Evolutionary conservation across 2,329 filamentous ascomycete genomes (phyloP), one percentile per base, ranked within the genome.

Genomic region (Fusarium sp.): DNA sequence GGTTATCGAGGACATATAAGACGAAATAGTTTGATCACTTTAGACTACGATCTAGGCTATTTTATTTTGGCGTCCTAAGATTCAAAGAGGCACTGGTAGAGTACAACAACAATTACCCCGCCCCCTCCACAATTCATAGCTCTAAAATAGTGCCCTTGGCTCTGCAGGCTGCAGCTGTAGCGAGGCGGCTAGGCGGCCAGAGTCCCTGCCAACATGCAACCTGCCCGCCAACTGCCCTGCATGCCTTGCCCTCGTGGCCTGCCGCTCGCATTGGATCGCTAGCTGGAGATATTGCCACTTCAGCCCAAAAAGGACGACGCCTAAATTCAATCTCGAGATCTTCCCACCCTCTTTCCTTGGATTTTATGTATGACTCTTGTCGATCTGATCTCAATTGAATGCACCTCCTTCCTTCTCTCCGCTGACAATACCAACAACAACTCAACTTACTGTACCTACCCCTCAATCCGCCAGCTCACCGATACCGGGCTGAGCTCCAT

Each of bases 401-500:
- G 34, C 18, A 52, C 34, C 43, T 58, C 41, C 34, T 56, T 55
- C 57, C 38, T 41, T 56, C 44, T 58, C 29, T 57, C 52, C 22
- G 27, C 48, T 63, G 32, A 57, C 52, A 38, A 24, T 40, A 44
- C 25, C 20, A 29, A 25, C 32, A 41, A 27, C 24, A 52, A 20
- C 48, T 20, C 32, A 27, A 41, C 24, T 41, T 48, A 25, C 43
- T 24, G 34, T n/a, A 38, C 32, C 54, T 38, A 34, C 24, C 24
- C 61, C 62, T 47, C 53, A 49, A 58, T 29, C 16, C 41, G 34
- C n/a, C 40, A 13, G 34, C 54, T 38, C 55, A 65, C 68, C 68
- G 68, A 71, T 71, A 71, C 68, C 68, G 68, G 63, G 68, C 49
- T 61, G 32, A 62, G 59, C 56, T 69, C 68, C 64, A 66, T 68